Conservation (phyloP, 1,284 basidiomycete genomes). For the Erythrobasidium hasegawianum region DNA sequence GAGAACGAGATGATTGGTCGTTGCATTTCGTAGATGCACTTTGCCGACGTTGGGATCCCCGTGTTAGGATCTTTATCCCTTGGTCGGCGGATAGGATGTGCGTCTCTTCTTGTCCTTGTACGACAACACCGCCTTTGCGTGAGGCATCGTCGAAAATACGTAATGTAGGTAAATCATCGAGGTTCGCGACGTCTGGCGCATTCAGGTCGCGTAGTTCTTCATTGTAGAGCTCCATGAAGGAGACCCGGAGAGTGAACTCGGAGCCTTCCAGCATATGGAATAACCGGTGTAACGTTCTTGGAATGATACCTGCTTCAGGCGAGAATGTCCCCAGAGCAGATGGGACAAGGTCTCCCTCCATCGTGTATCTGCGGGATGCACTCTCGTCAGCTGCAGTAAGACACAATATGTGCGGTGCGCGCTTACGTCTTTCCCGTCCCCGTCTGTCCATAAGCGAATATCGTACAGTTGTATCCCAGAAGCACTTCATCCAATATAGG, state of each 20-base stretch:
- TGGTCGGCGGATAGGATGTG: slow-evolving; percentile 77
- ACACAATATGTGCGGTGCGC: too few species aligned
- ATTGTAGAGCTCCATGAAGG: slow-evolving; percentile 95
- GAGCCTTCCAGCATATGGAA: slow-evolving; percentile 80
- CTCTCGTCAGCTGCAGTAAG: too few species aligned
- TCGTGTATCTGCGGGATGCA: slow-evolving; percentile 68
- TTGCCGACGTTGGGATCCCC: slow-evolving; percentile 85
- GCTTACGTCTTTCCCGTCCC: slow-evolving; percentile 98
- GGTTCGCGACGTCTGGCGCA: slow-evolving; percentile 59
- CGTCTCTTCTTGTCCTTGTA: slow-evolving; percentile 91
- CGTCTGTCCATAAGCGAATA: slow-evolving; percentile 98
- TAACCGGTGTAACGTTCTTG: slow-evolving; percentile 87
- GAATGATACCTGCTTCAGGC: slow-evolving; percentile 90
- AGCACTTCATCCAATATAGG: slow-evolving; percentile 92
- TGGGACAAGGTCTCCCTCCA: slow-evolving; percentile 83
- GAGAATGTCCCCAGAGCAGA: slow-evolving; percentile 78
- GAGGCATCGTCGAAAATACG: slow-evolving; percentile 89
- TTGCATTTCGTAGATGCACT: slow-evolving; percentile 98
- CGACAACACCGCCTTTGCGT: slow-evolving; percentile 67
- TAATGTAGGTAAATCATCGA: slow-evolving; percentile 53
- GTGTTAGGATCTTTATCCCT: slow-evolving; percentile 77
- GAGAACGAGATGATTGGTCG: slow-evolving; percentile 88
- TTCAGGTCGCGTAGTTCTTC: slow-evolving; percentile 96
- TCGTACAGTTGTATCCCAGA: slow-evolving; percentile 93
- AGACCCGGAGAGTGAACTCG: slow-evolving; percentile 91